These are phyloP conservation scores for Amanita brunnescens DNA, from an alignment of 768 basidiomycete species.

Conservation along the genomic window DNA sequence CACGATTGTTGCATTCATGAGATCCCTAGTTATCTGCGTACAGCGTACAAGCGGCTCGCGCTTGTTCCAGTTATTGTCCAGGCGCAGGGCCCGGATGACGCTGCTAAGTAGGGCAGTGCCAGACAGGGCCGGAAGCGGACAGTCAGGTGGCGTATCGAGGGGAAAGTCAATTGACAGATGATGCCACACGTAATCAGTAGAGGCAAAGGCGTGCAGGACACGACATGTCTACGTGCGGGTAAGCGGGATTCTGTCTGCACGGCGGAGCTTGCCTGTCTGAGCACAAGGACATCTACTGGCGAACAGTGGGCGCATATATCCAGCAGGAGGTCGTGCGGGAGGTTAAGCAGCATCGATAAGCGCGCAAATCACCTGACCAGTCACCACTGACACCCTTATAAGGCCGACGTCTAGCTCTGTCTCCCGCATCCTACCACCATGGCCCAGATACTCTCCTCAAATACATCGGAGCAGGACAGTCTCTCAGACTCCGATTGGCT, in stretches of 20 bases:
- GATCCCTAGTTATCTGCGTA: not conserved
- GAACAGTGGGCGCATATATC: slow-evolving; percentile 24
- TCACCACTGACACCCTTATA: slow-evolving; percentile 9
- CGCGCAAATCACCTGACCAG: slow-evolving; percentile 6
- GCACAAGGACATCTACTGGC: slow-evolving; percentile 33
- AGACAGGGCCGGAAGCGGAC: slow-evolving; percentile 23
- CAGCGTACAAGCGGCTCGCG: not conserved
- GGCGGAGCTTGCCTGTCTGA: slow-evolving; percentile 36
- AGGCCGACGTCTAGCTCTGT: not conserved
- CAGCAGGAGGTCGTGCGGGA: slow-evolving; percentile 39
- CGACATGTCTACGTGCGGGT: slow-evolving; percentile 46
- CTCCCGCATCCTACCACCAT: slow-evolving; percentile 12
- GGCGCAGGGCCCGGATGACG: slow-evolving; percentile 34
- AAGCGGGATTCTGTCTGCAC: not conserved
- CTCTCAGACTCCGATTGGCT: slow-evolving; percentile 82
- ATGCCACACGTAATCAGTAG: slow-evolving; percentile 50
- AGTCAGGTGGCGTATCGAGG: slow-evolving; percentile 31
- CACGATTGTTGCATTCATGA: slow-evolving; percentile 4
- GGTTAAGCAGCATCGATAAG: slow-evolving; percentile 18
- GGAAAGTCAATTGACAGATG: slow-evolving; percentile 38
- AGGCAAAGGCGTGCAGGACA: slow-evolving; percentile 43
- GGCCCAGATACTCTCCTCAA: slow-evolving; percentile 27
- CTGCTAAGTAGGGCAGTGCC: slow-evolving; percentile 31
- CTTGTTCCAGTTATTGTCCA: slow-evolving; percentile 41
- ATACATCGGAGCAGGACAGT: slow-evolving; percentile 54